These are phyloP conservation scores for Fragaria nilgerrensis DNA, from an alignment of 306 rosid genomes.

Conservation along the genomic window DNA sequence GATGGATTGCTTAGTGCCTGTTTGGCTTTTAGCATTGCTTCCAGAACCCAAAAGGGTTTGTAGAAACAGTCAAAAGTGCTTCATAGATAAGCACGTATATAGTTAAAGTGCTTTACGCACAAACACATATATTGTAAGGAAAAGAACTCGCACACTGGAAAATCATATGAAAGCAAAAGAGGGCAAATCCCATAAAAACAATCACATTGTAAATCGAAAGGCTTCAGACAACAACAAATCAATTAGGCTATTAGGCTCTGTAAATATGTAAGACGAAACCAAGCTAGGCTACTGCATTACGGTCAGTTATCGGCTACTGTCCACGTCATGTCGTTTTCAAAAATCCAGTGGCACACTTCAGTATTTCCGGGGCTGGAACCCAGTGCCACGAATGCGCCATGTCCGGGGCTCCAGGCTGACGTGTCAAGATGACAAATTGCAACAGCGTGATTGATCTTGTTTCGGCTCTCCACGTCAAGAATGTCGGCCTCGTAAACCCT, in stretches of 20 bases:
- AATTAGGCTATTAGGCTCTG: background rate
- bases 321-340: constrained; percentile 87
- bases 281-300: background rate
- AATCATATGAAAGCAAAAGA: background rate
- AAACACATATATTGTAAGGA: background rate
- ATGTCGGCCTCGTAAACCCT: constrained; percentile 74
- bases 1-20: background rate
- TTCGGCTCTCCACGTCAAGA: constrained; percentile 28
- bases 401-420: constrained; percentile 64
- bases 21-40: background rate
- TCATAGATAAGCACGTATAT: background rate
- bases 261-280: background rate
- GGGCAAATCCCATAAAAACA: background rate
- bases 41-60: background rate
- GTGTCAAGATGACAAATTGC: constrained; percentile 88
- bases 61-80: background rate
- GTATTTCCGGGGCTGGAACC: constrained; percentile 50
- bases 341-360: constrained; percentile 69
- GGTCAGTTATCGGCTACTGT: constrained; percentile 28
- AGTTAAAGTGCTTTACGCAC: background rate
- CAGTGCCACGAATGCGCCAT: constrained; percentile 70
- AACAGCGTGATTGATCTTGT: constrained; percentile 50
- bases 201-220: background rate
- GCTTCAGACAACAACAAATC: constrained; percentile 3
- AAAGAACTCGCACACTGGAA: background rate